Percentiles rank a stretch among this genome's conserved stretches.
phyloP scores from a whole-genome alignment of 1,284 basidiomycete species.

The Ceratobasidium sp. region DNA sequence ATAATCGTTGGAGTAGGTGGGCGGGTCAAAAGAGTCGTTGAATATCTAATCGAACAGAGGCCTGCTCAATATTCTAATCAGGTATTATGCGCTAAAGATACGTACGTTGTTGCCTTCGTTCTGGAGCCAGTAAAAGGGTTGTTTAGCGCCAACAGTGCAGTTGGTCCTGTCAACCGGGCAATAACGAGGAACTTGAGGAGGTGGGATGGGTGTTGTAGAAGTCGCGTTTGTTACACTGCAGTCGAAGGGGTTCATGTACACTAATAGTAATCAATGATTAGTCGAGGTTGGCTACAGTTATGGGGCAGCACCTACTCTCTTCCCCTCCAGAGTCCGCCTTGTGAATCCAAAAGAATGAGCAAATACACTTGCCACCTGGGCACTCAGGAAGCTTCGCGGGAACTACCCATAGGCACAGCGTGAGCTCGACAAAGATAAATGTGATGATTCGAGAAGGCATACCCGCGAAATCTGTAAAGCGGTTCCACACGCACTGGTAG shows the following conservation, averaged over 20 bases:
- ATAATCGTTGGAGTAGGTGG: slow-evolving; percentile 70
- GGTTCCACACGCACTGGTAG: slow-evolving; percentile 76
- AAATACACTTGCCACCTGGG: slow-evolving; percentile 73
- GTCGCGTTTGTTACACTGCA: slow-evolving; percentile 69
- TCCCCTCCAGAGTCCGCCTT: slow-evolving; percentile 55
- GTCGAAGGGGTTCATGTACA: slow-evolving; percentile 82
- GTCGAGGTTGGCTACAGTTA: slow-evolving; percentile 44
- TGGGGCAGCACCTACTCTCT: slow-evolving; percentile 61
- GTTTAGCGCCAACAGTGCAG: slow-evolving; percentile 76
- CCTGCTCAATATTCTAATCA: not conserved
- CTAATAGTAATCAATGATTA: slow-evolving; percentile 54
- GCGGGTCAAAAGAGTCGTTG: slow-evolving; percentile 67
- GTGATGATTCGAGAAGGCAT: not conserved
- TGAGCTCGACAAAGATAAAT: not conserved
- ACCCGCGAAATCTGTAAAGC: slow-evolving; percentile 73
- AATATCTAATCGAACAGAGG: slow-evolving; percentile 61
- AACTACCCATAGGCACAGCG: not conserved
- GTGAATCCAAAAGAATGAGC: slow-evolving; percentile 81
- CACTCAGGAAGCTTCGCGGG: slow-evolving; percentile 71
- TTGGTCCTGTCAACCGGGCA: slow-evolving; percentile 69
- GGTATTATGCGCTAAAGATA: slow-evolving; percentile 29
- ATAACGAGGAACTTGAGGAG: slow-evolving; percentile 66
- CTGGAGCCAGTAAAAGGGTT: slow-evolving; percentile 76
- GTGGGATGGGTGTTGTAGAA: slow-evolving; percentile 67
- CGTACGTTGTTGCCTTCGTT: slow-evolving; percentile 69